phyloP scores from a whole-genome alignment of 2,329 filamentous ascomycete genomes.

The Colletotrichum nymphaeae region DNA sequence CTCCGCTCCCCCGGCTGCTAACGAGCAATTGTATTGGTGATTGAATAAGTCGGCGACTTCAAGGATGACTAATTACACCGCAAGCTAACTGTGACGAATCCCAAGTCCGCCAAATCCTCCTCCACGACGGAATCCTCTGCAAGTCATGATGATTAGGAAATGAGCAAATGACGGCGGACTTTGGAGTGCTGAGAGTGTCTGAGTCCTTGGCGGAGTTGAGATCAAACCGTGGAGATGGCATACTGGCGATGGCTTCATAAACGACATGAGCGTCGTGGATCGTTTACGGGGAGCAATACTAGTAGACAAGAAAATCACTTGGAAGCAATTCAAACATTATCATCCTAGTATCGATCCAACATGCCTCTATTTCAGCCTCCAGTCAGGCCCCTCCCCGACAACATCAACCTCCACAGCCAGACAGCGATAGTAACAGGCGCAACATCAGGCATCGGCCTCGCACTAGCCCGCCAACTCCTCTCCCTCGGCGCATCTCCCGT shows the following conservation, averaged over 20 bases:
- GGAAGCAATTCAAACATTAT: background rate
- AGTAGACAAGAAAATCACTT: background rate
- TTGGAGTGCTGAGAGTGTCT: background rate
- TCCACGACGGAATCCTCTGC: background rate
- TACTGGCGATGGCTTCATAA: background rate
- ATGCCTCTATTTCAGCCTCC: conserved; percentile 7
- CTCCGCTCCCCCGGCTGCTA: background rate
- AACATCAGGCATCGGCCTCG: conserved; percentile 54
- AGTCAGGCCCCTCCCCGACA: background rate
- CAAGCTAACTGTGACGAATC: background rate
- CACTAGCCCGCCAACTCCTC: conserved; percentile 50
- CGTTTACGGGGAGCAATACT: background rate
- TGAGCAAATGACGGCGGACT: background rate
- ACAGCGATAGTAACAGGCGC: conserved; percentile 55
- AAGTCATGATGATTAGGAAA: background rate
- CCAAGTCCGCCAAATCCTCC: conserved; percentile 9
- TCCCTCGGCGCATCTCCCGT: conserved; percentile 46
- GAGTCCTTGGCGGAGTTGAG: background rate
- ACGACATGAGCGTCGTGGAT: background rate
- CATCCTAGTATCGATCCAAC: background rate
- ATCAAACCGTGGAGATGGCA: background rate
- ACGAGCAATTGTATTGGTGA: background rate
- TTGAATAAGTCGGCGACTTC: background rate
- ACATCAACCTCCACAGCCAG: conserved; percentile 38
- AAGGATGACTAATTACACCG: background rate